phyloP scores from a whole-genome alignment of 75 land plant species.

The Picea glauca region DNA sequence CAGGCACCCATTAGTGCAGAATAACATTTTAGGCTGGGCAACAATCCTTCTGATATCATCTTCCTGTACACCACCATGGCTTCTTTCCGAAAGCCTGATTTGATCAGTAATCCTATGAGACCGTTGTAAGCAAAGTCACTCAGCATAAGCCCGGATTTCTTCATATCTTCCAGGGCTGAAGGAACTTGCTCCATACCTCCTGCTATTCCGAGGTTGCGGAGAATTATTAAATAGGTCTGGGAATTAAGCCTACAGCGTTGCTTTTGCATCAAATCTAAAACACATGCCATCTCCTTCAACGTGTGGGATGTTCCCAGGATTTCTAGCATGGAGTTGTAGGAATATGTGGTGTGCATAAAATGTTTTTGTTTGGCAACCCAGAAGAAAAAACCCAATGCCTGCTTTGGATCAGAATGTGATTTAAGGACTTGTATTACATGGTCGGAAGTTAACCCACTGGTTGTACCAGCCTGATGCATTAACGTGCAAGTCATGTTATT shows the following conservation, averaged over 20 bases:
- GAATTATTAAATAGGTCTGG: conserved; percentile 47
- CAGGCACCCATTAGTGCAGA: conserved; percentile 68
- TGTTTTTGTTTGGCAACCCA: conserved; percentile 30
- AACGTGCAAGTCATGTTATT: background rate
- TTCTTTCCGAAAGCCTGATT: conserved; percentile 42
- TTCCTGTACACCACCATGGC: conserved; percentile 56
- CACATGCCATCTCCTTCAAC: conserved; percentile 39
- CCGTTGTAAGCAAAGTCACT: conserved; percentile 64
- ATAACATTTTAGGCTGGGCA: conserved; percentile 59
- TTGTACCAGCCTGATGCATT: background rate
- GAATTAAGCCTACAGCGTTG: conserved; percentile 35
- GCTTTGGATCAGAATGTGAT: conserved; percentile 19
- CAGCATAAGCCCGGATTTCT: conserved; percentile 39
- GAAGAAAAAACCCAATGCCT: conserved; percentile 34
- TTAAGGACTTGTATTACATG: conserved; percentile 37
- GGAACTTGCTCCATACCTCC: conserved; percentile 49
- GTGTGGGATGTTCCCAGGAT: conserved; percentile 35
- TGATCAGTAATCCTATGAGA: conserved; percentile 53
- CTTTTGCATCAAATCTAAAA: conserved; percentile 65
- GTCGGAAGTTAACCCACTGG: conserved; percentile 17
- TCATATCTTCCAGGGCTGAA: conserved; percentile 39
- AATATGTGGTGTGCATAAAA: conserved; percentile 40
- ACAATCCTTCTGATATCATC: conserved; percentile 60
- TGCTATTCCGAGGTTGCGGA: conserved; percentile 27
- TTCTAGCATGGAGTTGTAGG: conserved; percentile 65